phyloP scores from a whole-genome alignment of 2,329 filamentous ascomycete species.

The Didymella exigua region DNA sequence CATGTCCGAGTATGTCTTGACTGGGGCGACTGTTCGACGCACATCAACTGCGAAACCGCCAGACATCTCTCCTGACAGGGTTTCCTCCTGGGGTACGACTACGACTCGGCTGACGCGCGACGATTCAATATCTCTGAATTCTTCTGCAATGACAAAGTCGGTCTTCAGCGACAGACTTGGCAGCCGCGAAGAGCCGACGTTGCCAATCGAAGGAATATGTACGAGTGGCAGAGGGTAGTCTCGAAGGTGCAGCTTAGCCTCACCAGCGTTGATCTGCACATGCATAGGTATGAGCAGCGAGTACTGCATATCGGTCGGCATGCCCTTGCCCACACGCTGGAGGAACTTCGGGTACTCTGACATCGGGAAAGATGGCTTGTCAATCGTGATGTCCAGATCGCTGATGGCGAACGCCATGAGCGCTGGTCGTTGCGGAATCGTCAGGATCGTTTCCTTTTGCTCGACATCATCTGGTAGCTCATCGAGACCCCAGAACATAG shows the following conservation, averaged over 20 bases:
- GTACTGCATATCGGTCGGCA: slow-evolving; percentile 91
- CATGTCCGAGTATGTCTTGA: slow-evolving; percentile 96
- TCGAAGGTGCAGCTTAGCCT: slow-evolving; percentile 81
- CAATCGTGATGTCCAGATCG: slow-evolving; percentile 82
- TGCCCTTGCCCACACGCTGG: slow-evolving; percentile 91
- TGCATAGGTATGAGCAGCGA: slow-evolving; percentile 88
- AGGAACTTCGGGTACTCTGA: slow-evolving; percentile 82
- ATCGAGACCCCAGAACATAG: slow-evolving; percentile 81
- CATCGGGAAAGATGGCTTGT: slow-evolving; percentile 91
- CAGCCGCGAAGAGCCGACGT: slow-evolving; percentile 77
- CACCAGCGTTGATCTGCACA: slow-evolving; percentile 86
- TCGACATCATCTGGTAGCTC: slow-evolving; percentile 80
- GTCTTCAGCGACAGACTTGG: slow-evolving; percentile 84
- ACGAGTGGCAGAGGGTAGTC: slow-evolving; percentile 93
- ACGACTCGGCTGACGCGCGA: slow-evolving; percentile 80
- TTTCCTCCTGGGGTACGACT: slow-evolving; percentile 74
- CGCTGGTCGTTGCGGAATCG: slow-evolving; percentile 82
- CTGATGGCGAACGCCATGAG: slow-evolving; percentile 80
- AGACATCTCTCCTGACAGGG: slow-evolving; percentile 60
- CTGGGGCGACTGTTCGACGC: slow-evolving; percentile 85
- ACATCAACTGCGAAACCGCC: slow-evolving; percentile 84
- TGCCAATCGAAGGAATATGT: slow-evolving; percentile 83
- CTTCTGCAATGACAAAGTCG: slow-evolving; percentile 95
- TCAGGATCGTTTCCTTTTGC: slow-evolving; percentile 82
- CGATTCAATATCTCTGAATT: slow-evolving; percentile 81